A percentile compares a stretch with the other conserved stretches of the same genome.
These are phyloP conservation scores for Rauvolfia tetraphylla DNA, from an alignment of 257 asterid genomes.

Conservation along the genomic window DNA sequence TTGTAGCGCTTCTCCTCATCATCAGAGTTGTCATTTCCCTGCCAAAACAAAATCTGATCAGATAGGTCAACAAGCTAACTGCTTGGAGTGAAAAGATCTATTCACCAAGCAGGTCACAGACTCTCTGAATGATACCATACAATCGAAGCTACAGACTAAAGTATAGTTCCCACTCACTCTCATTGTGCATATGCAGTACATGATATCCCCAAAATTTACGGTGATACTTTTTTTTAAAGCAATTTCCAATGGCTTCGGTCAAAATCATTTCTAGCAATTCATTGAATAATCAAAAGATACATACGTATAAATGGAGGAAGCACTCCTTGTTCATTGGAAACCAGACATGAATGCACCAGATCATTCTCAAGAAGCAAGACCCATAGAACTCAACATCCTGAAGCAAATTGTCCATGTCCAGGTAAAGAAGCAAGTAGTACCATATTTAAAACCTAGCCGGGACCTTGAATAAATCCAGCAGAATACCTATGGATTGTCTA, in stretches of 20 bases:
- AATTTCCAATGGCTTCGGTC: neutral
- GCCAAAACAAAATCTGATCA: constrained; percentile 5
- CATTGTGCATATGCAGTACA: neutral
- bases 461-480: no score
- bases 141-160: neutral
- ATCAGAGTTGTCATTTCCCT: constrained; percentile 23
- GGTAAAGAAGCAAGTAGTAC: no score
- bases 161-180: no score
- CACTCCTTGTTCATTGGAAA: neutral
- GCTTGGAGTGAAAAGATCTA: neutral
- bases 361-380: neutral
- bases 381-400: neutral
- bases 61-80: neutral
- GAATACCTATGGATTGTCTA: no score
- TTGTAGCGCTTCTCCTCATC: constrained; percentile 21
- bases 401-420: neutral
- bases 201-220: neutral
- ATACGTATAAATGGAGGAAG: neutral
- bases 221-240: no score
- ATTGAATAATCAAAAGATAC: neutral
- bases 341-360: neutral
- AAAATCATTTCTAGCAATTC: neutral
- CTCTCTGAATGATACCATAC: neutral
- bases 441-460: no score
- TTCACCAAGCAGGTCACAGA: neutral